A percentile compares a stretch with the other conserved stretches of the same genome.
phyloP scores from a whole-genome alignment of 306 rosid species.

The Vachellia pachyceras region DNA sequence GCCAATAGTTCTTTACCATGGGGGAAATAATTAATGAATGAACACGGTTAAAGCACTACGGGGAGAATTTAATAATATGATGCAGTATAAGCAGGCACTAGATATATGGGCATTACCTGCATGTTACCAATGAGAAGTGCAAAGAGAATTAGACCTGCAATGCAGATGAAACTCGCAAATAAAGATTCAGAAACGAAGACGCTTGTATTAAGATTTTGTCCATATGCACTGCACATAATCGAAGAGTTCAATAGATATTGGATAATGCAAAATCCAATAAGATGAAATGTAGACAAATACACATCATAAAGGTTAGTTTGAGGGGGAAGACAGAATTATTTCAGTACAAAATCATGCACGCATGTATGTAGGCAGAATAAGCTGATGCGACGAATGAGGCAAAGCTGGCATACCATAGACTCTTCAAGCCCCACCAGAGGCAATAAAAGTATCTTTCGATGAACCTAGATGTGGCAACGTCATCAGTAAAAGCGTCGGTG shows the following conservation, averaged over 20 bases:
- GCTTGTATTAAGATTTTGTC: constrained; percentile 68
- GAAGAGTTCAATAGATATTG: constrained; percentile 7
- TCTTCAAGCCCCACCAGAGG: constrained; percentile 95
- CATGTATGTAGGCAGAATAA: neutral
- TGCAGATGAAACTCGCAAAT: constrained; percentile 69
- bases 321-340: neutral
- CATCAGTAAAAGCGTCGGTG: constrained; percentile 72
- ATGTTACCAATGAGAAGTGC: constrained; percentile 91
- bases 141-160: constrained; percentile 75
- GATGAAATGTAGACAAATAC: neutral
- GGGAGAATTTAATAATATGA: neutral
- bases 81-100: neutral
- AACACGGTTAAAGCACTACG: neutral
- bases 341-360: neutral
- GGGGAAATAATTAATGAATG: neutral
- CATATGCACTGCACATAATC: constrained; percentile 70
- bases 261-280: constrained; percentile 1
- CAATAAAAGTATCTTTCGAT: constrained; percentile 79
- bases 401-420: constrained; percentile 54
- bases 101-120: constrained; percentile 64
- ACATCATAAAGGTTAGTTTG: neutral
- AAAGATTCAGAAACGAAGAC: constrained; percentile 56
- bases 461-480: constrained; percentile 64
- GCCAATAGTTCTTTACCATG: constrained; percentile 64
- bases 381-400: neutral